phyloP scores from a whole-genome alignment of 2,329 filamentous ascomycete species.

The Scopulariopsis brevicaulis region DNA sequence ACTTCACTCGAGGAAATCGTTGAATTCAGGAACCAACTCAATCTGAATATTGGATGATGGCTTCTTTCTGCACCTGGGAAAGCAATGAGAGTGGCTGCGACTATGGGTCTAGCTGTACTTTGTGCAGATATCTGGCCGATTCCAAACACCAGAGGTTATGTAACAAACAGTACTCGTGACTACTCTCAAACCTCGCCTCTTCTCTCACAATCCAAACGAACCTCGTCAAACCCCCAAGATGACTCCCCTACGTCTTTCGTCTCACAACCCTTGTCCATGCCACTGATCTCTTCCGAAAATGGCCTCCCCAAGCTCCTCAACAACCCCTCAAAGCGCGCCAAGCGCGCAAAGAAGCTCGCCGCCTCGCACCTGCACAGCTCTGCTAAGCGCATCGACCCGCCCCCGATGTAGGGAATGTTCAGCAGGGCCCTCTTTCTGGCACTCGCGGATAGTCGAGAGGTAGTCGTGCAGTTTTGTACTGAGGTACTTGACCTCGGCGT shows the following conservation, averaged over 20 bases:
- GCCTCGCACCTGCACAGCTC: constrained; percentile 13
- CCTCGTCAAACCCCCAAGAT: too few relatives aligned
- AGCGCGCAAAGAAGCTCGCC: constrained; percentile 15
- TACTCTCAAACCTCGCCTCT: too few relatives aligned
- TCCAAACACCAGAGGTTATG: too few relatives aligned
- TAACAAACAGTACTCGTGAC: too few relatives aligned
- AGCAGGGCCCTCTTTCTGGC: constrained; percentile 14
- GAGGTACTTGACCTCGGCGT: background rate
- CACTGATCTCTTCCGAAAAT: constrained; percentile 5
- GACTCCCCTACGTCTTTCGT: background rate
- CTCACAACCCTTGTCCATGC: constrained; percentile 3
- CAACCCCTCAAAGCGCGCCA: constrained; percentile 13
- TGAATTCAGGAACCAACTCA: too few relatives aligned
- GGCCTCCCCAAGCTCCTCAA: constrained; percentile 14
- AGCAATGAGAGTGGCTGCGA: too few relatives aligned
- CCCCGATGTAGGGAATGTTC: constrained; percentile 16
- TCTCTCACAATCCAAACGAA: too few relatives aligned
- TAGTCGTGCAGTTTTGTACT: background rate
- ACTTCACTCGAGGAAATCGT: too few relatives aligned
- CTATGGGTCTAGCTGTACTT: too few relatives aligned
- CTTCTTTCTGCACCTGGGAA: too few relatives aligned
- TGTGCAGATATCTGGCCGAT: too few relatives aligned
- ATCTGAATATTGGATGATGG: too few relatives aligned
- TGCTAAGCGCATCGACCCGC: constrained; percentile 13
- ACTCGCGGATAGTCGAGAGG: constrained; percentile 2